A percentile compares a stretch with the other conserved stretches of the same genome.
Evolutionary conservation across 257 asterid genomes (phyloP).

Genomic region (Solanum ahanhuiri): DNA sequence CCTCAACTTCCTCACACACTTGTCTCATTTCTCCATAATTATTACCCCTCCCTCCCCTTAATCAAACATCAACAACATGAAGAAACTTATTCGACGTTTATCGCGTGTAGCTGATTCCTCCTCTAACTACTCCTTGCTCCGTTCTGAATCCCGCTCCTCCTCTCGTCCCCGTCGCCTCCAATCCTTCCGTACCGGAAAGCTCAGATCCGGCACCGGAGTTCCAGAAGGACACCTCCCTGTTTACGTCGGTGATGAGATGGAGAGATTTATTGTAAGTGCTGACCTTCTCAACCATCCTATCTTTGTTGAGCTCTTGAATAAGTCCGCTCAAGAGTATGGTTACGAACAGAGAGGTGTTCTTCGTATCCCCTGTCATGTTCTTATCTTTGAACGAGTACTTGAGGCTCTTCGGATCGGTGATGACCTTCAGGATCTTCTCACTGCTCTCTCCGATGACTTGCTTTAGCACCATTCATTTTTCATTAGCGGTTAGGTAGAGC

Average conservation of each 20-base stretch:
- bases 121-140: slow-evolving; percentile 38
- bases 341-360: slow-evolving; percentile 78
- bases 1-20: not conserved
- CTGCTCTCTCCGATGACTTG: slow-evolving; percentile 24
- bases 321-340: slow-evolving; percentile 82
- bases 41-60: not conserved
- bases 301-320: slow-evolving; percentile 47
- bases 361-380: slow-evolving; percentile 74
- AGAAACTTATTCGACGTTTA: slow-evolving; percentile 51
- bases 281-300: slow-evolving; percentile 73
- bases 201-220: slow-evolving; percentile 23
- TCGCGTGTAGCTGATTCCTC: slow-evolving; percentile 75
- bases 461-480: not conserved
- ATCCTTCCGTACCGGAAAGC: slow-evolving; percentile 15
- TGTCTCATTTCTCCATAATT: not conserved
- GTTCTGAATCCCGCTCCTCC: slow-evolving; percentile 29
- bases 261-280: slow-evolving; percentile 78
- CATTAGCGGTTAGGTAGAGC: not conserved
- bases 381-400: slow-evolving; percentile 71
- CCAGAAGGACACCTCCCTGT: slow-evolving; percentile 90
- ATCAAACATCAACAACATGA: slow-evolving; percentile 21
- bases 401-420: slow-evolving; percentile 52
- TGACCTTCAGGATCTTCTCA: slow-evolving; percentile 43
- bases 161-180: slow-evolving; percentile 13
- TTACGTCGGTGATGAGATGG: slow-evolving; percentile 93